Evolutionary conservation across 2,329 filamentous ascomycete species (phyloP).

Genomic region (Ascochyta koolunga): DNA sequence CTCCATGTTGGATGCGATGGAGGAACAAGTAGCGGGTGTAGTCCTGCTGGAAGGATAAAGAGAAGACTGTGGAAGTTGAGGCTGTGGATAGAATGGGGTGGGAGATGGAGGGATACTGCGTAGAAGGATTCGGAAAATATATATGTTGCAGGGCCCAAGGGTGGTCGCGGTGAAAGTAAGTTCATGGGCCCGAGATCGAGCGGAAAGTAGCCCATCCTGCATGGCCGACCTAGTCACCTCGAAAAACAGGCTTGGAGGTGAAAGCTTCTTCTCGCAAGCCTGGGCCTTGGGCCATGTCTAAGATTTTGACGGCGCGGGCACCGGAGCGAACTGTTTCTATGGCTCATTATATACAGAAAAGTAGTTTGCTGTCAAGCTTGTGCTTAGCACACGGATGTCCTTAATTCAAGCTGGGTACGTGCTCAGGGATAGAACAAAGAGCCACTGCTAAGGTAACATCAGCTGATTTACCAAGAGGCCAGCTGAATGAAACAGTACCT

Average conservation of each 20-base stretch:
- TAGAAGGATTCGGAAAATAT: not conserved
- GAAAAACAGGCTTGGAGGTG: not conserved
- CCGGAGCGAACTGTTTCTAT: not conserved
- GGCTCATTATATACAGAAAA: not conserved
- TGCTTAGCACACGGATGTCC: not conserved
- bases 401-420: not conserved
- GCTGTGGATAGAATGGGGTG: not conserved
- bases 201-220: not conserved
- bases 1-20: not conserved
- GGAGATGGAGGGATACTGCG: not conserved
- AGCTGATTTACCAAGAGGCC: not conserved
- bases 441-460: not conserved
- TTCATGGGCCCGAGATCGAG: not conserved
- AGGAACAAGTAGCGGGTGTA: not conserved
- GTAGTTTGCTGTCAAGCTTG: not conserved
- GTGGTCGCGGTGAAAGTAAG: not conserved
- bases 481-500: not conserved
- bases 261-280: not conserved
- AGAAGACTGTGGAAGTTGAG: not conserved
- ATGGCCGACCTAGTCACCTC: not conserved
- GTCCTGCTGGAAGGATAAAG: not conserved
- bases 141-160: not conserved
- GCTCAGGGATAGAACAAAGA: not conserved
- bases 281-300: not conserved
- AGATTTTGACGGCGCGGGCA: not conserved